Evolutionary conservation across 805 yeast species (phyloP).

Genomic region (Starmera caribaea): DNA sequence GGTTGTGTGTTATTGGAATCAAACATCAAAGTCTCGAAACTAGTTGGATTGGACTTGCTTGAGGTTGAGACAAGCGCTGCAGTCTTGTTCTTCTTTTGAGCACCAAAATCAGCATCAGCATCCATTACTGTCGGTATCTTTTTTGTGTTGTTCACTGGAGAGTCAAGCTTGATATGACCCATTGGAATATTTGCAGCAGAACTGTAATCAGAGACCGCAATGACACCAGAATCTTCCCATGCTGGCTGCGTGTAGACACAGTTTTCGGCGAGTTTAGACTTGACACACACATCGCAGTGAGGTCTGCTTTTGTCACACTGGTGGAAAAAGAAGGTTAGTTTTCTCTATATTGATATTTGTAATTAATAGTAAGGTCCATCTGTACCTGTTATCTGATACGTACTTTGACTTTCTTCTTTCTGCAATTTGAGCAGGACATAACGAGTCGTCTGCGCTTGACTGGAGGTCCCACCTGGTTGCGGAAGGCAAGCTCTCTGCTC

Average conservation of each 20-base stretch:
- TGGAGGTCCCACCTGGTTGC: slow-evolving; percentile 9
- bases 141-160: not conserved
- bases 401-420: slow-evolving; percentile 14
- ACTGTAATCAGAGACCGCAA: slow-evolving; percentile 7
- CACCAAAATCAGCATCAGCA: not conserved
- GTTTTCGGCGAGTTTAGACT: slow-evolving; percentile 36
- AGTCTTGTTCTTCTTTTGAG: not conserved
- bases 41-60: not conserved
- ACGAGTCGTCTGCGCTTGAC: slow-evolving; percentile 14
- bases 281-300: slow-evolving; percentile 41
- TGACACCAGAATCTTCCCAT: slow-evolving; percentile 39
- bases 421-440: slow-evolving; percentile 17
- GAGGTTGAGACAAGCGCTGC: no score
- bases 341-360: no score
- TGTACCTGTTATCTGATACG: not conserved
- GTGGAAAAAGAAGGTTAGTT: not conserved
- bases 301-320: slow-evolving; percentile 39
- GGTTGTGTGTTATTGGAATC: not conserved
- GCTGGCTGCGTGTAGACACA: slow-evolving; percentile 47
- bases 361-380: no score
- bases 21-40: not conserved
- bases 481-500: not conserved
- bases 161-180: slow-evolving; percentile 12
- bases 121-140: not conserved
- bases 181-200: slow-evolving; percentile 16